Conservation (phyloP, 768 basidiomycete species). For the Royoungia palumana region DNA sequence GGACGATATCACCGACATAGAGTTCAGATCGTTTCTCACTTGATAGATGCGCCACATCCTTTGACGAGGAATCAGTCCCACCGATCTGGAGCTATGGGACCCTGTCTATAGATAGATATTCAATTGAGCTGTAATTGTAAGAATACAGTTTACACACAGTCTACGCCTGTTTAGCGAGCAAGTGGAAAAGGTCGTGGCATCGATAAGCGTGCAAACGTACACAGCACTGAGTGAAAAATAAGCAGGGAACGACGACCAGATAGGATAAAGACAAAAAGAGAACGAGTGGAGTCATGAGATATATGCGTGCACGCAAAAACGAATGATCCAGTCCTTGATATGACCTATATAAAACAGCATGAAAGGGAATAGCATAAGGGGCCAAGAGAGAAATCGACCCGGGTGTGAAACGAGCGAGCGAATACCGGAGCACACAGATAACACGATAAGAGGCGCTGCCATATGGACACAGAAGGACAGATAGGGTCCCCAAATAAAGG, state of each 20-base stretch:
- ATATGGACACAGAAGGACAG: conserved; percentile 17
- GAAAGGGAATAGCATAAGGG: conserved; percentile 4
- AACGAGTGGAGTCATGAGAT: conserved; percentile 11
- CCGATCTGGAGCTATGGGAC: background rate
- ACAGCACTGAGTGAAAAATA: background rate
- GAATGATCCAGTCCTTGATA: conserved; percentile 8
- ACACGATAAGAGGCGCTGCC: conserved; percentile 12
- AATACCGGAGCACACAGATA: conserved; percentile 15
- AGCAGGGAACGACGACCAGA: conserved; percentile 1
- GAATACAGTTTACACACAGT: conserved; percentile 11
- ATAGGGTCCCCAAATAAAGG: background rate
- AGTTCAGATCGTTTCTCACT: conserved; percentile 1
- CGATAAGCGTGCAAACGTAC: conserved; percentile 6
- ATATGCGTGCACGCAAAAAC: conserved; percentile 5
- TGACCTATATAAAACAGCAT: conserved; percentile 10
- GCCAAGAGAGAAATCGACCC: background rate
- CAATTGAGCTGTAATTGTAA: conserved; percentile 18
- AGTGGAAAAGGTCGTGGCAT: background rate
- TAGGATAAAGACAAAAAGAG: background rate
- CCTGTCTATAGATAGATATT: conserved; percentile 7
- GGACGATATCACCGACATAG: conserved; percentile 22
- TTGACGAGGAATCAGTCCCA: background rate
- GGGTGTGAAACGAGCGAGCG: conserved; percentile 2
- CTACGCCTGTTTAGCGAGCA: background rate
- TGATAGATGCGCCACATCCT: conserved; percentile 7